phyloP scores from a whole-genome alignment of 257 asterid genomes.

The Cruciata laevipes region DNA sequence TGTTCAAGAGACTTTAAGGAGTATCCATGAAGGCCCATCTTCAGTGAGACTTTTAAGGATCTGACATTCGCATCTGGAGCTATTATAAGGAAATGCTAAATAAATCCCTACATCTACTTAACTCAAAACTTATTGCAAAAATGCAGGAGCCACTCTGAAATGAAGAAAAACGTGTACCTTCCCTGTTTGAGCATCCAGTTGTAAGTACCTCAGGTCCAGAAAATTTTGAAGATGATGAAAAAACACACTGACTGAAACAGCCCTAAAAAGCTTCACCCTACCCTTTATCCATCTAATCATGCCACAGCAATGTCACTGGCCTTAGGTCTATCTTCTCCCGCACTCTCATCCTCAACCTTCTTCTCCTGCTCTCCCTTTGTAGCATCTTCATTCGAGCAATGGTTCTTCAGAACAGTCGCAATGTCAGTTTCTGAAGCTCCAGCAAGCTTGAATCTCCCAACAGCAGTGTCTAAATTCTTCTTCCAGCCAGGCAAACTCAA shows the following conservation, averaged over 20 bases:
- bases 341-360: conserved; percentile 23
- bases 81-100: background rate
- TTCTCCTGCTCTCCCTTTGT: conserved; percentile 27
- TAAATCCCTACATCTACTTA: conserved; percentile 3
- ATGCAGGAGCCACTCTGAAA: background rate
- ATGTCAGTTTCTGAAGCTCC: conserved; percentile 94
- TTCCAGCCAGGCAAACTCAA: conserved; percentile 73
- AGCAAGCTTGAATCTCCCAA: conserved; percentile 74
- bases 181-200: conserved; percentile 8
- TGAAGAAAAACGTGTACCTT: background rate
- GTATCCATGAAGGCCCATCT: background rate
- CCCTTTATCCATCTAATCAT: conserved; percentile 5
- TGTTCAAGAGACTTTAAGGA: background rate
- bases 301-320: conserved; percentile 14
- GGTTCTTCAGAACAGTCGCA: conserved; percentile 66
- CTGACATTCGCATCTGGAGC: background rate
- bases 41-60: background rate
- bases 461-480: conserved; percentile 72
- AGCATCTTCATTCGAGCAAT: conserved; percentile 61
- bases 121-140: background rate
- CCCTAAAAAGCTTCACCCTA: conserved; percentile 1
- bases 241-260: conserved; percentile 4
- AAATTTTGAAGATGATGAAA: conserved; percentile 9
- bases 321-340: conserved; percentile 17
- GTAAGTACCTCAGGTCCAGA: conserved; percentile 7